Percentiles rank a stretch among this genome's conserved stretches.
Conservation (phyloP, 2,329 filamentous ascomycete genomes). For the Phialemoniopsis sp. region DNA sequence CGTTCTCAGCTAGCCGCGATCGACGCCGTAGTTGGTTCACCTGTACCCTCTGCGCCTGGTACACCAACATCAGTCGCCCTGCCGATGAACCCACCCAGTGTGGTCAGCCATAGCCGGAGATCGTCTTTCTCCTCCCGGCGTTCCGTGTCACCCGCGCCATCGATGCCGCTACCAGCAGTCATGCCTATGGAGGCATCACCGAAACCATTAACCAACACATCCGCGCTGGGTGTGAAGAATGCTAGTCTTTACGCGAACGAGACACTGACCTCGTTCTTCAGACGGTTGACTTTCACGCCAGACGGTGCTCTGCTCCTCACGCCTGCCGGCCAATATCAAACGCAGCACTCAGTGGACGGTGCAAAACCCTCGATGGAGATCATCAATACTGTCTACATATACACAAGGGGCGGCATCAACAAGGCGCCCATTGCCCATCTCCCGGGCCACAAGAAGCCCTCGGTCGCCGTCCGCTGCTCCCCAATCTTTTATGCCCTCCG, state of each 20-base stretch:
- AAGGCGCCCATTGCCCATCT: constrained; percentile 93
- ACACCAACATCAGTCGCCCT: constrained; percentile 86
- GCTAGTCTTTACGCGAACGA: constrained; percentile 93
- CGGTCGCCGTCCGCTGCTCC: constrained; percentile 91
- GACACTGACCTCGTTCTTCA: constrained; percentile 94
- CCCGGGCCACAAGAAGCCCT: constrained; percentile 96
- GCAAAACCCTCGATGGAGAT: constrained; percentile 82
- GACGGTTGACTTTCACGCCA: constrained; percentile 87
- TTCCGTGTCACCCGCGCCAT: constrained; percentile 89
- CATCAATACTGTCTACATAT: constrained; percentile 97
- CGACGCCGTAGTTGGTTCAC: constrained; percentile 65
- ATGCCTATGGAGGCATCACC: constrained; percentile 92
- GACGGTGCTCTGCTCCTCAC: constrained; percentile 93
- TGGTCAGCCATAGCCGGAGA: constrained; percentile 86
- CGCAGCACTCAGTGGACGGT: constrained; percentile 60
- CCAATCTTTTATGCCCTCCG: constrained; percentile 83
- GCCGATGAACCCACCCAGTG: constrained; percentile 92
- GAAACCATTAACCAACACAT: constrained; percentile 59
- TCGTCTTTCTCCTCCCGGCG: constrained; percentile 88
- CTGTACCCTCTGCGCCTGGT: constrained; percentile 84
- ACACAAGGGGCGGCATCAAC: constrained; percentile 92
- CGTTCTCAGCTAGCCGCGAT: constrained; percentile 60
- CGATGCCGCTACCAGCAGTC: constrained; percentile 88
- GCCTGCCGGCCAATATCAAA: constrained; percentile 92
- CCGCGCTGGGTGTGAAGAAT: constrained; percentile 67